These are phyloP conservation scores for Boletus coccyginus DNA, from an alignment of 768 basidiomycete genomes.

Conservation along the genomic window DNA sequence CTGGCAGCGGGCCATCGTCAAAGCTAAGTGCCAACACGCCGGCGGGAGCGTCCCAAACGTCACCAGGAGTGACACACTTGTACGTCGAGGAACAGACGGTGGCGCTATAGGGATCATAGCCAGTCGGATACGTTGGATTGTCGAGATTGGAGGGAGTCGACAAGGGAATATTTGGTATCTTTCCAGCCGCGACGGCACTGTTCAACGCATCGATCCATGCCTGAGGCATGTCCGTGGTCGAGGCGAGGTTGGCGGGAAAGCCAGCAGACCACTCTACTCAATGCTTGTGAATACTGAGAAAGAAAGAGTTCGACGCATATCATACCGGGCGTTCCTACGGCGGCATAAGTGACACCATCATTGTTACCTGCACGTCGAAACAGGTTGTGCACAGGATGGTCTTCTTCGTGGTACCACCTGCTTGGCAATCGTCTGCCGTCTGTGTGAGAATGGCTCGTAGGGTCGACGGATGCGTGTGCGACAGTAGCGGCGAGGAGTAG, in stretches of 20 bases:
- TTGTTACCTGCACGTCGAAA: slow-evolving; percentile 50
- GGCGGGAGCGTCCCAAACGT: slow-evolving; percentile 75
- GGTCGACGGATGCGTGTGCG: slow-evolving; percentile 19
- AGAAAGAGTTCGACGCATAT: not conserved
- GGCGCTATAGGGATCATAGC: slow-evolving; percentile 41
- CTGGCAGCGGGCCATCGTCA: slow-evolving; percentile 75
- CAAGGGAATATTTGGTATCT: slow-evolving; percentile 66
- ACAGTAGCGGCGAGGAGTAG: slow-evolving; percentile 25
- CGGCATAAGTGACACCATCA: slow-evolving; percentile 50
- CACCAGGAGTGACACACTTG: slow-evolving; percentile 58
- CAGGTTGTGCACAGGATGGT: slow-evolving; percentile 58
- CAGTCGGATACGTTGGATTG: slow-evolving; percentile 38
- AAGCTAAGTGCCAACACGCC: slow-evolving; percentile 67
- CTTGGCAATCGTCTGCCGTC: slow-evolving; percentile 24
- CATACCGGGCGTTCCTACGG: slow-evolving; percentile 61
- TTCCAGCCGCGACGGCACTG: slow-evolving; percentile 61
- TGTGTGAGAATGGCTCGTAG: slow-evolving; percentile 17
- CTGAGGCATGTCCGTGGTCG: slow-evolving; percentile 51
- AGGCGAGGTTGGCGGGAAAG: slow-evolving; percentile 56
- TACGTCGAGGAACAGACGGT: slow-evolving; percentile 76
- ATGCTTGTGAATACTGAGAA: not conserved
- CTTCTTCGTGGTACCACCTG: slow-evolving; percentile 60
- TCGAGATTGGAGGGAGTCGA: slow-evolving; percentile 36
- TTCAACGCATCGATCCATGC: slow-evolving; percentile 73
- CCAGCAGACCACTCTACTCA: slow-evolving; percentile 56